Evolutionary conservation across 2,329 filamentous ascomycete species (phyloP), one percentile per base, ranked within the genome.

Genomic region (Penicillium sumatraense): DNA sequence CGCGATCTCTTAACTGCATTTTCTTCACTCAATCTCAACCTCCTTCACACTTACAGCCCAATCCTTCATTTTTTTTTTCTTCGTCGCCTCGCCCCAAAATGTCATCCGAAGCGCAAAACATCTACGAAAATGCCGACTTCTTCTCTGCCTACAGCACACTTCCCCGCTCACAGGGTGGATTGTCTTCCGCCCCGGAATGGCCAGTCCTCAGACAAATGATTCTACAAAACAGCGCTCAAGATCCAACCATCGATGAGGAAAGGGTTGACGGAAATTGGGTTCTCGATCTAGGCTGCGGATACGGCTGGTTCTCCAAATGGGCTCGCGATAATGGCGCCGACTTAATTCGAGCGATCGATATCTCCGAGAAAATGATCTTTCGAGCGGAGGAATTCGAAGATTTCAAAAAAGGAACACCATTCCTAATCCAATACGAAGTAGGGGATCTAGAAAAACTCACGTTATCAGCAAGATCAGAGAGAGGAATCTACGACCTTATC

Each of bases 301-400:
- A 78, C 57, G 78, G 78, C 18, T 80, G 77, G 76, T 79, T 80
- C 56, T 66, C 71, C 27, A 74, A 76, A n/a, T 80, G 72, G 69
- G 75, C 77, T 10, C 61, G 67, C 46, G 72, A 74, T 35, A 63
- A 72, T 18, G 75, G 75, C 5, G 77, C 76, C 9, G 55, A 53
- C 8, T 56, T 58, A 11, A 72, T 79, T 31, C 68, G 65, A 16
- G 76, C 67, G 5, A 62, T 79, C 45, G 79, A 81, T 58, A 56
- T 80, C 9, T 80, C 78, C 2, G 54, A 71, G 26, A 78, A 75
- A 20, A 81, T 80, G 78, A 71, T 80, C 7, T 62, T 61, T 5
- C 72, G 68, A 41, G 78, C 76, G 5, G 63, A 56, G 7, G 62
- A 71, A 21, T 52, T 56, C 26, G 58, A 61, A 8, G 14, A 23